Base-by-base conservation (phyloP, 108 stramenopile genomes). In the Nitzschia sp. region DNA sequence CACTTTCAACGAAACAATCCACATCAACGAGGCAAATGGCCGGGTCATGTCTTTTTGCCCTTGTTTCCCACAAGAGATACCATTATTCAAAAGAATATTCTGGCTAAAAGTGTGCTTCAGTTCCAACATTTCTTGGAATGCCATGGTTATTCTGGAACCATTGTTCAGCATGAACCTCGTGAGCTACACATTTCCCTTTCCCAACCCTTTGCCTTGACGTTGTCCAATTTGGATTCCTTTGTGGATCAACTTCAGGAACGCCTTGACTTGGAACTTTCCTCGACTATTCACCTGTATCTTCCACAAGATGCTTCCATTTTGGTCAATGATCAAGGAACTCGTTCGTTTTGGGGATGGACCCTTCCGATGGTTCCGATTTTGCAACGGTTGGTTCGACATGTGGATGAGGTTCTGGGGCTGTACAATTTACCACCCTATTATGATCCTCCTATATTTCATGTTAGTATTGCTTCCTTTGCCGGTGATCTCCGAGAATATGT, bases 21-120 rank as follows among this genome's bases (percentile, higher is more conserved):
- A 12, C 81, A 82, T 63, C 48, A 58, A 29, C 63, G 65, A 50
- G 81, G 81, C 14, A 73, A 82, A 53, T 82, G 81, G 81, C 60
- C 81, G 10, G 81, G 81, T 7, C 77, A 78, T 57, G 59, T 82
- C 41, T 73, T 73, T 24, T 19, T 82, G 61, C 68, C 70, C 3
- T 42, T 80, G 19, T 41, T 29, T 64, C 53, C 22, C 42, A 25
- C 17, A 9, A 14, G 21, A 46, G 15, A 20, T 41, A 10, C 41
- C 19, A 5, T 34, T 1, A 34, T 34, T 3, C 29, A 1, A 34
- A 25, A 48, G 37, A 34, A n/a, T 40, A 46, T 0, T 7, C 51
- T 46, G 6, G 6, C 12, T 10, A 50, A 44, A 1, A 69, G 40
- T 20, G 53, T 69, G 15, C 37, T 20, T 29, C n/a, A 26, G 19